Evolutionary conservation across 2,329 filamentous ascomycete genomes (phyloP), one percentile per base, ranked within the genome.

Genomic region (Didymellaceae sp.): DNA sequence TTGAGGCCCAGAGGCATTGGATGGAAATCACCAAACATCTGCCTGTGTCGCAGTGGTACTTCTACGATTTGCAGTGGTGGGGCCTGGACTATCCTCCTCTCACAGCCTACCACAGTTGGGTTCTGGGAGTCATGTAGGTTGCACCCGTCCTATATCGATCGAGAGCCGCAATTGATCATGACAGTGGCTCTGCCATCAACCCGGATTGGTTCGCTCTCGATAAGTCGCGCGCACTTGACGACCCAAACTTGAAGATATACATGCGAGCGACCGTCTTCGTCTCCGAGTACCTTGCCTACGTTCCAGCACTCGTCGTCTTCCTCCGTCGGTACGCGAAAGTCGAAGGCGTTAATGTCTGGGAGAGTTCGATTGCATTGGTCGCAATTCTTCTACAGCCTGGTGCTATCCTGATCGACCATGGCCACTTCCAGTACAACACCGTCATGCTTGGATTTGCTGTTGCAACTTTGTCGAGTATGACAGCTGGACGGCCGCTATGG

Each of bases 1-100:
- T 96, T 75, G 94, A 99, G 78, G 94, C 95, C 3, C 94, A 99
- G 74, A 81, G 94, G 63, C 94, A 99, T 74, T 99, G 94, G 94
- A 96, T 99, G 92, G 94, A 99, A 70, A 80, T 99, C 59, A 97
- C 94, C 2, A 89, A 85, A 7, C 85, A 96, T 52, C 80, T 99
- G 2, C 94, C 94, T 11, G 81, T 95, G 28, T 94, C 91, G 9
- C 89, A 94, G 73, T 99, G 95, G 94, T 99, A 99, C 74, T 96
- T 96, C 69, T 91, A 99, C 73, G 92, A 99, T 71, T 79, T 97
- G 34, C 82, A 93, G 67, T 99, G 93, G 87, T 99, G 94, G 94
- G 95, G 95, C 0, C 82, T 99, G 60, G 94, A 99, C 76, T 99
- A 99, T 73, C 94, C 94, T 48, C 94, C 94, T 43, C 82, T 99